Evolutionary conservation across 306 rosid species (phyloP).

Genomic region (Cicer judaicum): DNA sequence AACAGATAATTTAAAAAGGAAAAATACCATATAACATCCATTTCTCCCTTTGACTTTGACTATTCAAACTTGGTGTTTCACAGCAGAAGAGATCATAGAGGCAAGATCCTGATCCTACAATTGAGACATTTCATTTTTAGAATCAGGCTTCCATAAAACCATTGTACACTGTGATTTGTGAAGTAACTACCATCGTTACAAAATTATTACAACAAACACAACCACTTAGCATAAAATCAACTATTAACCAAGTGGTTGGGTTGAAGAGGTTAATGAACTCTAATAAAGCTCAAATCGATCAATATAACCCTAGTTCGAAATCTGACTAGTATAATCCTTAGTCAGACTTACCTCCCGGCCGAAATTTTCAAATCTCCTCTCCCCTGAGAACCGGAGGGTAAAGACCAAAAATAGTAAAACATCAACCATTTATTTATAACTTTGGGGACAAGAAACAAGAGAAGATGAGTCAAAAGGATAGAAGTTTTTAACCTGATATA

Average conservation of each 20-base stretch:
- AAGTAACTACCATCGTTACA: neutral
- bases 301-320: no score
- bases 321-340: no score
- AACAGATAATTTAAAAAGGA: neutral
- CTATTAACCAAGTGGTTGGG: no score
- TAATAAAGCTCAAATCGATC: no score
- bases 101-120: conserved; percentile 62
- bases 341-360: no score
- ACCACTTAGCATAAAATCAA: neutral
- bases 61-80: conserved; percentile 60
- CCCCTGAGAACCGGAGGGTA: no score
- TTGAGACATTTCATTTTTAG: conserved; percentile 36
- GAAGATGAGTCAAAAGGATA: neutral
- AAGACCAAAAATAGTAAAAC: no score
- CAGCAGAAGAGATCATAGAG: conserved; percentile 81
- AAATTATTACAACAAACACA: neutral
- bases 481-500: conserved; percentile 55
- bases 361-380: no score
- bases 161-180: conserved; percentile 2
- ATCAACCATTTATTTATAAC: conserved; percentile 13
- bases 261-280: no score
- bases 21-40: conserved; percentile 55
- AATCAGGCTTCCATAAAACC: conserved; percentile 24
- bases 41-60: conserved; percentile 52
- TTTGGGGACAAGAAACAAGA: neutral